These are phyloP conservation scores for Mucor irregularis DNA, from an alignment of 371 early-diverging fungal genomes.

Conservation along the genomic window DNA sequence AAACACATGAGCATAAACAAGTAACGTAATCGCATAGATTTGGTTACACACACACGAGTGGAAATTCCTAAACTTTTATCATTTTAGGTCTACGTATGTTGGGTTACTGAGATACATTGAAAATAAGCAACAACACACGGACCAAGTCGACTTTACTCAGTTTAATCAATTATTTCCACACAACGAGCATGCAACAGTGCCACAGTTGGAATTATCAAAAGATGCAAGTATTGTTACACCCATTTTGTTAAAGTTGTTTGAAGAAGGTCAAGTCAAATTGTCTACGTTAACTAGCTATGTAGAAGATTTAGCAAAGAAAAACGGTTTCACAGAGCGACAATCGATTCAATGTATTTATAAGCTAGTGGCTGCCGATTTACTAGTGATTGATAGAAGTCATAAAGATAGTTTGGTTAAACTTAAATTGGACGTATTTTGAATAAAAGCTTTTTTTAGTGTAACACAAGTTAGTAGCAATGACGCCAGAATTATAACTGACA, in stretches of 20 bases:
- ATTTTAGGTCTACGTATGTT: no score
- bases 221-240: background rate
- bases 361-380: background rate
- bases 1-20: no score
- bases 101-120: no score
- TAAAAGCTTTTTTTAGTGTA: background rate
- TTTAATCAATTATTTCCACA: background rate
- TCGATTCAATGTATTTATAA: background rate
- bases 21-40: no score
- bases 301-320: background rate
- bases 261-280: background rate
- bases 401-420: conserved; percentile 4
- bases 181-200: background rate
- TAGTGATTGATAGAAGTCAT: conserved; percentile 1
- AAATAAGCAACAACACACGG: no score
- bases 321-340: background rate
- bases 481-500: no score
- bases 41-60: no score
- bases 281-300: background rate
- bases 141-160: background rate
- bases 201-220: background rate
- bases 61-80: no score
- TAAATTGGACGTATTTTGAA: background rate
- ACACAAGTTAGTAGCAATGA: no score
- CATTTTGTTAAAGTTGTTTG: background rate